Percentiles rank a stretch among this genome's conserved stretches.
phyloP scores from a whole-genome alignment of 495 filamentous ascomycete genomes.

The Annulohypoxylon maeteangense region DNA sequence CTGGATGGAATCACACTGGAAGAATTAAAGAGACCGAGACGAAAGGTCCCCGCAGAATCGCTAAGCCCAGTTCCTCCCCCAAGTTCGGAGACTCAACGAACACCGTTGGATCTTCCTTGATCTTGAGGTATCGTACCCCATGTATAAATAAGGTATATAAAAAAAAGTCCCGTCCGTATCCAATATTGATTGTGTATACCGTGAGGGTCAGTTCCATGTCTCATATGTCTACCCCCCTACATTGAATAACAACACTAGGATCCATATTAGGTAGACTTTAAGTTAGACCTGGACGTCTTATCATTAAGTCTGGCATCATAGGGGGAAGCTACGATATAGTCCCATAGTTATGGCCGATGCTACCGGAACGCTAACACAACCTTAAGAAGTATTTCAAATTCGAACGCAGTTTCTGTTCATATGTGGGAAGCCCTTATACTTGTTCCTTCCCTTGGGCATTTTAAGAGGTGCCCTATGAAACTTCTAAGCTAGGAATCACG shows the following conservation, averaged over 20 bases:
- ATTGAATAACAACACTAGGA: no score
- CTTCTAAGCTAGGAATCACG: neutral
- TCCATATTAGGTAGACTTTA: no score
- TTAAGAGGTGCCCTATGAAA: neutral
- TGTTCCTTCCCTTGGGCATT: neutral
- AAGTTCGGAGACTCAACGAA: conserved; percentile 28
- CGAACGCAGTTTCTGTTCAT: neutral
- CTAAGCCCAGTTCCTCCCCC: conserved; percentile 20
- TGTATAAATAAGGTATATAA: conserved; percentile 30
- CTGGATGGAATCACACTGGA: conserved; percentile 84
- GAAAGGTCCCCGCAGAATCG: conserved; percentile 64
- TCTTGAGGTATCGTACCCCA: neutral
- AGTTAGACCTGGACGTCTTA: no score
- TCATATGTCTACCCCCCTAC: neutral
- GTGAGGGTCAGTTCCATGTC: neutral
- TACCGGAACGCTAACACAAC: neutral
- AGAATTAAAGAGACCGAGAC: conserved; percentile 78
- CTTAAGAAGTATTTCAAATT: neutral
- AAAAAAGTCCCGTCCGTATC: neutral
- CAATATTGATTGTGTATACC: neutral
- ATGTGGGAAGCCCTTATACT: neutral
- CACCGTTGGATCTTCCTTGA: conserved; percentile 41
- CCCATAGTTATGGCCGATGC: neutral
- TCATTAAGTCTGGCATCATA: neutral
- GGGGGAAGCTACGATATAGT: neutral